Percentiles rank a stretch among this genome's conserved stretches.
phyloP scores from a whole-genome alignment of 805 yeast species.

The Teunomyces funiuensis region DNA sequence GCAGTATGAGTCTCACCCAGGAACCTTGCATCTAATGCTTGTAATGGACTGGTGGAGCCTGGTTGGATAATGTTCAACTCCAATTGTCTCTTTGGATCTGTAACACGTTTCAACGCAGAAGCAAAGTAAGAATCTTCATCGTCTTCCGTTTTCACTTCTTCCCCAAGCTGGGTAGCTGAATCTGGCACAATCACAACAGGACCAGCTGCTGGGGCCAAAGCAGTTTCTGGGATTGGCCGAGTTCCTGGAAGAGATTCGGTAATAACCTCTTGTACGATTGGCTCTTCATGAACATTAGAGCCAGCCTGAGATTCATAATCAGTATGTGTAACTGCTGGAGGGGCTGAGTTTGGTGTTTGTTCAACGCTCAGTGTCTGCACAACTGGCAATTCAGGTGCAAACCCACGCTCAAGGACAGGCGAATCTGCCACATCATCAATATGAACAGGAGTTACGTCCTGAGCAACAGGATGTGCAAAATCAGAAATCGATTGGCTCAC shows the following conservation, averaged over 20 bases:
- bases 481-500: constrained; percentile 1
- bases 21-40: neutral
- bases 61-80: neutral
- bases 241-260: too few relatives aligned
- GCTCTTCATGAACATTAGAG: too few relatives aligned
- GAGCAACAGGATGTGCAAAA: neutral
- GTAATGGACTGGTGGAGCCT: neutral
- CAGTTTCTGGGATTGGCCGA: too few relatives aligned
- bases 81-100: neutral
- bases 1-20: neutral
- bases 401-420: neutral
- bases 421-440: neutral
- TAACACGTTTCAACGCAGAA: constrained; percentile 3
- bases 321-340: too few relatives aligned
- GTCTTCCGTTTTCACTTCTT: neutral
- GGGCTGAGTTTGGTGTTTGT: too few relatives aligned
- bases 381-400: constrained; percentile 1
- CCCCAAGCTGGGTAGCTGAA: neutral
- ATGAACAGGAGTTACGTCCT: neutral
- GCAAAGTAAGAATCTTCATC: neutral
- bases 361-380: neutral
- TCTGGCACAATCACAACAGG: too few relatives aligned
- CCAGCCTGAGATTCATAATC: too few relatives aligned
- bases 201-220: too few relatives aligned
- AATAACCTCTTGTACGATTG: too few relatives aligned